Base-by-base conservation (phyloP, 1,139 yeast species). In the Saccharomyces uvarum region DNA sequence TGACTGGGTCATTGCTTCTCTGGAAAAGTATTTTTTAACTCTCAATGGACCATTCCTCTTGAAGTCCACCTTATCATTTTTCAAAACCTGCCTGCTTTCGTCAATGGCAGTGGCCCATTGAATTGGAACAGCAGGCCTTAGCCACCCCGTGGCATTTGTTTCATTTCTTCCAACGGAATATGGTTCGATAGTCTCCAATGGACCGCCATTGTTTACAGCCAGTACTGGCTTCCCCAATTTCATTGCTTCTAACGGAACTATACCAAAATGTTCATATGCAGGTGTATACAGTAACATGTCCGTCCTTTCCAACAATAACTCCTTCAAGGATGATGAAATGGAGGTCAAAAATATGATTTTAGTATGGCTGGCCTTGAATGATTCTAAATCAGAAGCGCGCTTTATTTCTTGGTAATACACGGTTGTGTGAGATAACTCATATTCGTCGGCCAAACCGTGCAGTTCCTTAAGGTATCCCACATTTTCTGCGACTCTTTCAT, bases 231-330 rank as follows among this genome's bases (percentile, higher is more conserved):
- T 85, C 29, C 86, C 84, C 58, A 81, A 77, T 50, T 86, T 77
- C 97, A 93, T 91, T 19, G 97, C 90, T 67, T 93, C 99, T 13
- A 93, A 78, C 1, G 99, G 99, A 3, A 95, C 99, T 59, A 93
- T 95, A 13, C 99, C 99, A 68, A 93, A 93, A 72, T 93, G 99
- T 69, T 95, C 99, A 64, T 81, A 80, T 0, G 86, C 78, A 2
- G 99, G 99, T 0, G 99, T 95, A 68, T 93, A 93, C 49, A 90
- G 73, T 42, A 95, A 75, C 54, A 87, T 63, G 53, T 80, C 77
- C 2, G 93, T 78, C 9, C 75, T 70, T 48, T 77, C 70, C 49
- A 93, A 74, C 47, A 93, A 76, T 0, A 82, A 75, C 52, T 84
- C 83, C 66, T 90, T 89, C 54, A 87, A 68, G 1, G 77, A 69